These are phyloP conservation scores for Acmispon strigosus DNA, from an alignment of 306 rosid genomes.

Conservation along the genomic window DNA sequence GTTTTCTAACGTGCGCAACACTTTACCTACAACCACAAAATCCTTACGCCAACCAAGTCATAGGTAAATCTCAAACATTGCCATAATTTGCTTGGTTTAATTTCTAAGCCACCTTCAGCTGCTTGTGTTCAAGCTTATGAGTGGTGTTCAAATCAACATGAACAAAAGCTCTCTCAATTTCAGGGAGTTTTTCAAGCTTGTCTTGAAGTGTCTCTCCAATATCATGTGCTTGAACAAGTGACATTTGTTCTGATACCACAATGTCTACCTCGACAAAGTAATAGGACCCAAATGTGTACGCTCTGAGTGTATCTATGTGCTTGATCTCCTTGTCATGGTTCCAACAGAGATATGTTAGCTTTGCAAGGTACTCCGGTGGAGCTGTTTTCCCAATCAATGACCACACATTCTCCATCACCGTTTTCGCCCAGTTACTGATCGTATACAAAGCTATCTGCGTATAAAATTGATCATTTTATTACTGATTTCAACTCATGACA, in stretches of 20 bases:
- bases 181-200: conserved; percentile 72
- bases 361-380: conserved; percentile 78
- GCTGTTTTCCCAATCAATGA: conserved; percentile 78
- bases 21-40: neutral
- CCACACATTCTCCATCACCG: conserved; percentile 86
- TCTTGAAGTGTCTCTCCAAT: conserved; percentile 88
- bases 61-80: neutral
- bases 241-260: conserved; percentile 57
- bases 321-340: conserved; percentile 69
- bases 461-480: too few relatives aligned
- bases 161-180: conserved; percentile 87
- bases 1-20: too few relatives aligned
- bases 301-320: conserved; percentile 75
- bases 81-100: neutral
- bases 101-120: conserved; percentile 20
- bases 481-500: too few relatives aligned
- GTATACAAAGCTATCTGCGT: conserved; percentile 88
- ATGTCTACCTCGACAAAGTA: conserved; percentile 89
- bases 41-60: neutral
- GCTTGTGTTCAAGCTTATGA: conserved; percentile 73
- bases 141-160: conserved; percentile 78
- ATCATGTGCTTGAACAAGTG: conserved; percentile 64
- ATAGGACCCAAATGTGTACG: conserved; percentile 67
- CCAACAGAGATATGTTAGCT: conserved; percentile 77
- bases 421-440: conserved; percentile 75